Conservation (phyloP, 2,329 filamentous ascomycete genomes). For the Nigrospora osmanthi region DNA sequence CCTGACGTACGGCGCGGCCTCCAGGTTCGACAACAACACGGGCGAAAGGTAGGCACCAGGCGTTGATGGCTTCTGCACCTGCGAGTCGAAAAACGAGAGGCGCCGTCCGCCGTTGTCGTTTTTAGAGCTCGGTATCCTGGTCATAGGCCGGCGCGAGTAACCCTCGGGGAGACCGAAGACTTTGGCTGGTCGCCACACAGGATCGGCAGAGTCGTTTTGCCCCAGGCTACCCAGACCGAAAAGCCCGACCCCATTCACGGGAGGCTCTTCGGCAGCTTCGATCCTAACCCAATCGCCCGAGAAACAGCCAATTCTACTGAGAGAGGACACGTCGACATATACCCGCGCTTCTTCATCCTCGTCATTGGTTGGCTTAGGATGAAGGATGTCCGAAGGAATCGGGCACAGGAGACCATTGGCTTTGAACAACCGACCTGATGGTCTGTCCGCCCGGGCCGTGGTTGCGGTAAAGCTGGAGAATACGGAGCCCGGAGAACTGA, state of each 20-base stretch:
- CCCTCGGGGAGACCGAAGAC: constrained; percentile 84
- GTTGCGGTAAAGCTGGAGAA: constrained; percentile 83
- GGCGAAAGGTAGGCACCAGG: constrained; percentile 73
- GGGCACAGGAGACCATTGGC: constrained; percentile 65
- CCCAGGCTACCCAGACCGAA: constrained; percentile 63
- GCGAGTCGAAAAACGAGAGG: constrained; percentile 59
- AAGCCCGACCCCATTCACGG: constrained; percentile 54
- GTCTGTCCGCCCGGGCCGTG: constrained; percentile 66
- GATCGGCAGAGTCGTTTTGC: constrained; percentile 51
- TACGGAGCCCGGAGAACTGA: constrained; percentile 77
- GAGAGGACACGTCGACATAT: constrained; percentile 79
- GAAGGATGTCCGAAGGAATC: constrained; percentile 71
- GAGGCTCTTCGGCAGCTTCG: constrained; percentile 69
- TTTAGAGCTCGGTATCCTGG: constrained; percentile 50
- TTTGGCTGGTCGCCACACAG: constrained; percentile 73
- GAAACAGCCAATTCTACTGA: constrained; percentile 90
- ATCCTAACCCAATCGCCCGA: constrained; percentile 94
- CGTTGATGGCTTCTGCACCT: constrained; percentile 51
- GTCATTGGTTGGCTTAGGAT: constrained; percentile 67
- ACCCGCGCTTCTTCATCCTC: constrained; percentile 87
- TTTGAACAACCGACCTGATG: constrained; percentile 74
- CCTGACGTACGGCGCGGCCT: constrained; percentile 69
- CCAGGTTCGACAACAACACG: constrained; percentile 78
- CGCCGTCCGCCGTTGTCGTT: constrained; percentile 38
- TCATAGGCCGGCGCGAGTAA: constrained; percentile 53